A percentile compares a stretch with the other conserved stretches of the same genome.
phyloP scores from a whole-genome alignment of 371 early-diverging fungal genomes.

The Mortierella sp. region DNA sequence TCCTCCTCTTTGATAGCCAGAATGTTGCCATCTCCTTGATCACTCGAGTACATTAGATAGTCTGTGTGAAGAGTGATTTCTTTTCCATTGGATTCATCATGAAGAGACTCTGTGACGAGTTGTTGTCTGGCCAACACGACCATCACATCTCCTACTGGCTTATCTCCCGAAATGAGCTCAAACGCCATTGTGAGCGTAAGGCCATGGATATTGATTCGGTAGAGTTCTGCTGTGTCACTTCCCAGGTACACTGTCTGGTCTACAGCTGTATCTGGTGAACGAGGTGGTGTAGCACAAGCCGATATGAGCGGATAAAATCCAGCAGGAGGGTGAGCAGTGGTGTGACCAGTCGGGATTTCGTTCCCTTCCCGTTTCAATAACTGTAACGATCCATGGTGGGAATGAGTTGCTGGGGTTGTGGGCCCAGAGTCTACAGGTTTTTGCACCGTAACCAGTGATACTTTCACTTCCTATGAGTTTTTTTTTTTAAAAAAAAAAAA shows the following conservation, averaged over 20 bases:
- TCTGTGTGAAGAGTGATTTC: conserved; percentile 25
- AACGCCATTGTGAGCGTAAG: conserved; percentile 29
- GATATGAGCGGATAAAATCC: conserved; percentile 32
- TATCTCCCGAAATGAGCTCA: conserved; percentile 37
- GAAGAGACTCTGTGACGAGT: not conserved
- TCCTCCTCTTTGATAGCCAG: conserved; percentile 37
- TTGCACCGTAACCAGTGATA: conserved; percentile 32
- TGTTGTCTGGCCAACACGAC: conserved; percentile 23
- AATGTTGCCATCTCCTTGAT: conserved; percentile 39
- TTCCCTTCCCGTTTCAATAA: conserved; percentile 19
- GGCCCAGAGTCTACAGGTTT: not conserved
- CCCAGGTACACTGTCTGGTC: conserved; percentile 46
- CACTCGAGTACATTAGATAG: conserved; percentile 37
- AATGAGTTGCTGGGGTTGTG: conserved; percentile 11
- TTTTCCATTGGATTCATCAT: not conserved
- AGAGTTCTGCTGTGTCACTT: conserved; percentile 38
- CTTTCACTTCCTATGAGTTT: conserved; percentile 34
- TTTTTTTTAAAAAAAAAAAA: no score
- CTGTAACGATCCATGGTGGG: conserved; percentile 17
- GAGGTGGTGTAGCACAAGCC: conserved; percentile 35
- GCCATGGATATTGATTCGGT: conserved; percentile 28
- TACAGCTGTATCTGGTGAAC: not conserved
- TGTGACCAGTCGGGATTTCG: not conserved
- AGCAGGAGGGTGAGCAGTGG: not conserved
- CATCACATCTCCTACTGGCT: conserved; percentile 34